Percentiles rank a stretch among this genome's conserved stretches.
These are phyloP conservation scores for Cercospora canescens DNA, from an alignment of 2,329 filamentous ascomycete genomes.

Conservation along the genomic window DNA sequence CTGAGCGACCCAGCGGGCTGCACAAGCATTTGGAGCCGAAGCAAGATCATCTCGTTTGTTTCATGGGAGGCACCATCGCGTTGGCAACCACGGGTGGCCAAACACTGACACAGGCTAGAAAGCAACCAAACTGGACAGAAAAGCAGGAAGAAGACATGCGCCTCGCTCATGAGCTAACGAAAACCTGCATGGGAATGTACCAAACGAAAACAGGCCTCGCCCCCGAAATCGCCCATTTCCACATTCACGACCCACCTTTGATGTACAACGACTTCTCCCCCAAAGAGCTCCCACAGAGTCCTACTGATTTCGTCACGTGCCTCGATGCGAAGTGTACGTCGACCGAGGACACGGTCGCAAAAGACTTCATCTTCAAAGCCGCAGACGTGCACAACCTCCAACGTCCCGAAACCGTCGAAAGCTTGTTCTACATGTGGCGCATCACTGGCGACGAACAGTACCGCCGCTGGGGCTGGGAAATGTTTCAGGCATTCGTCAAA, in stretches of 20 bases:
- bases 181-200: constrained; percentile 99
- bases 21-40: constrained; percentile 70
- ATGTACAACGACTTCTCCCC: constrained; percentile 57
- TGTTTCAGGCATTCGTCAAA: constrained; percentile 90
- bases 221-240: constrained; percentile 90
- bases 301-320: constrained; percentile 43
- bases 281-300: constrained; percentile 47
- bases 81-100: constrained; percentile 80
- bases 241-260: constrained; percentile 68
- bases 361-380: constrained; percentile 77
- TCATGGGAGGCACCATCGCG: constrained; percentile 94
- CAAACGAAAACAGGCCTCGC: constrained; percentile 90
- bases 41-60: constrained; percentile 98
- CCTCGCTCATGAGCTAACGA: constrained; percentile 86
- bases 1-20: constrained; percentile 78
- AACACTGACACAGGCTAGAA: constrained; percentile 72
- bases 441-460: constrained; percentile 90
- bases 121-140: constrained; percentile 68
- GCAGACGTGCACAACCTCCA: constrained; percentile 92
- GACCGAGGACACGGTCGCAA: constrained; percentile 62
- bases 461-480: constrained; percentile 96
- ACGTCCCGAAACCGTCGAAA: constrained; percentile 94
- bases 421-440: constrained; percentile 96
- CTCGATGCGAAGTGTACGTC: constrained; percentile 38
- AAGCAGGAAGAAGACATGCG: constrained; percentile 84